A percentile compares a stretch with the other conserved stretches of the same genome.
These are phyloP conservation scores for Fusarium sororula DNA, from an alignment of 2,329 filamentous ascomycete species.

Conservation along the genomic window DNA sequence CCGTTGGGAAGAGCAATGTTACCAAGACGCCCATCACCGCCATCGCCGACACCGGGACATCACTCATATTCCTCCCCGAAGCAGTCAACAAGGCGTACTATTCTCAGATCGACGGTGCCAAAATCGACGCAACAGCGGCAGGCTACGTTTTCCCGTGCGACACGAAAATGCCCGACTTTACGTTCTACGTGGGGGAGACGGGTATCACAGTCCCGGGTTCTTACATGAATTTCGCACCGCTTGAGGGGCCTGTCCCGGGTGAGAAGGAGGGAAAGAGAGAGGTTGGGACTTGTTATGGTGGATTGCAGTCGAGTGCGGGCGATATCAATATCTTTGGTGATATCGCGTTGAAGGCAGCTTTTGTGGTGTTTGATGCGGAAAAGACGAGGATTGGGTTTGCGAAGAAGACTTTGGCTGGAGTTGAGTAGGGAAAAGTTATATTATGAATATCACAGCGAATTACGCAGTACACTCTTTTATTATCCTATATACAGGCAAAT, in stretches of 20 bases:
- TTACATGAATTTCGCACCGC: constrained; percentile 62
- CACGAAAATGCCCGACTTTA: constrained; percentile 56
- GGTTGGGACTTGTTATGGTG: constrained; percentile 66
- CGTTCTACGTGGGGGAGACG: constrained; percentile 65
- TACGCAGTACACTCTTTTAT: background rate
- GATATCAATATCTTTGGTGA: constrained; percentile 69
- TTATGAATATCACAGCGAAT: background rate
- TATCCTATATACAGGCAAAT: background rate
- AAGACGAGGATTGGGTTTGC: constrained; percentile 37
- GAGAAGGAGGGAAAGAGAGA: background rate
- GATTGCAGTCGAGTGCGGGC: constrained; percentile 66
- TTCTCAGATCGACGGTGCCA: constrained; percentile 54
- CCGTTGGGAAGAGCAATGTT: constrained; percentile 38
- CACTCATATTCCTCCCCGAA: constrained; percentile 68
- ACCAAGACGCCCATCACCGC: constrained; percentile 47
- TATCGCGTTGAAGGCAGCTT: constrained; percentile 68
- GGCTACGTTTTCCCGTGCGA: constrained; percentile 60
- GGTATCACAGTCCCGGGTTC: constrained; percentile 65
- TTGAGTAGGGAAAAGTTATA: background rate
- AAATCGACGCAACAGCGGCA: constrained; percentile 51
- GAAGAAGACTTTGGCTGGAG: constrained; percentile 9
- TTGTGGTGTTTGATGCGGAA: constrained; percentile 63
- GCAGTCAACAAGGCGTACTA: constrained; percentile 61
- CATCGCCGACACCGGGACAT: constrained; percentile 70
- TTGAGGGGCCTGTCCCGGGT: constrained; percentile 37